Base-by-base conservation (phyloP, 1,139 yeast species). In the Yamadazyma kanchanaburiensis region DNA sequence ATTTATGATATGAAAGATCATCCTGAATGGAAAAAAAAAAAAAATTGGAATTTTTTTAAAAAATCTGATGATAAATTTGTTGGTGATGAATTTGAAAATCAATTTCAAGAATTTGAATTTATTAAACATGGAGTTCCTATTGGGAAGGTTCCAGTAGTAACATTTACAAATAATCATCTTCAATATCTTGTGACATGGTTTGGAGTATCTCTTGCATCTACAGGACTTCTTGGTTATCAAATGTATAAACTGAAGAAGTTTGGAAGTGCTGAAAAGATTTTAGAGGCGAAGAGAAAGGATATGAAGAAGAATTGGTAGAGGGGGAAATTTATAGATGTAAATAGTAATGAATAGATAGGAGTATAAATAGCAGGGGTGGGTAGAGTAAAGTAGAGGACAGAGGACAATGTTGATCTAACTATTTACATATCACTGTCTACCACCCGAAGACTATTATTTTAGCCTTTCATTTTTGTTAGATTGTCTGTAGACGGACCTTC, bases 141-240 rank as follows among this genome's bases (percentile, higher is more conserved):
- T 15, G 98, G 96, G 1, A 77, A 82, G 32, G 61, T 70, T 5
- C 94, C 96, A 10, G 77, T 77, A 47, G 77, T 91, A 18, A 88
- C 80, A 40, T 72, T 87, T 50, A 76, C 83, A 42, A 94, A 91
- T 55, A 88, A 89, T 50, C 99, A 91, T 53, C 63, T 89, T 56
- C 96, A 91, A 56, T 91, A 91, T 54, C 64, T 91, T 48, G 75
- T 87, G 14, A 91, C 99, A 0, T 91, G 99, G 99, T 91, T 86
- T 53, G 95, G 95, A 0, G 72, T 88, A 24, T 78, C 88, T 1
- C 47, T 82, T 23, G 73, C 84, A 22, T 82, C 95, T 27, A 50
- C 88, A 0, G 75, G 80, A 20, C 70, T 85, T 52, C 65, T 89
- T 36, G 26, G 50, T 9, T 68, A 61, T 42, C 48, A 52, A 21